Base-by-base conservation (phyloP, 2,329 filamentous ascomycete species). In the Teratosphaeria pseudoeucalypti region DNA sequence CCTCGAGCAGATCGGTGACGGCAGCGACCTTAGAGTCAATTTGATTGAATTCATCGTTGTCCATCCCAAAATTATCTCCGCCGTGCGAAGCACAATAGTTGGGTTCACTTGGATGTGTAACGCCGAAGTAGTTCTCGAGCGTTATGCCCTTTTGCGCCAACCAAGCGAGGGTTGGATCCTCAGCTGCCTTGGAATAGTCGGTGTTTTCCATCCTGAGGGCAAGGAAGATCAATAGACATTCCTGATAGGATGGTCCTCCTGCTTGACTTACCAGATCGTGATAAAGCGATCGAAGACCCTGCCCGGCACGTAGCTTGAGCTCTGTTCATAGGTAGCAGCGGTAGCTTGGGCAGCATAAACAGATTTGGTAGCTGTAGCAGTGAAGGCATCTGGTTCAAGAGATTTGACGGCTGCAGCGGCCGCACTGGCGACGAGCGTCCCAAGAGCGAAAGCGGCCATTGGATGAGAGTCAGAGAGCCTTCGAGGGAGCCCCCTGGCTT, bases 51-150 rank as follows among this genome's bases (percentile, higher is more conserved):
- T 82, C 75, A 71, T 91, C 88, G 66, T 88, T 83, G 56, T 57
- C 56, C 59, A 90, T 85, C 64, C 88, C 88, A 65, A 88, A 89
- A 73, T 87, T 86, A 73, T 90, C 87, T 58, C 88, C 88, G 34
- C 81, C 82, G 54, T 86, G 81, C 1, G 82, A 72, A 2, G 87
- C 84, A 60, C 85, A 81, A 71, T 92, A 92, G 77, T 92, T 92
- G 23, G 88, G 88, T 77, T 90, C 81, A 0, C 83, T 87, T 0
- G 88, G 87, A 67, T 91, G 87, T 39, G 16, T 39, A 39, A 67
- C 67, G 49, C 56, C 86, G 60, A 75, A 77, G 65, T 77, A 74
- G 64, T 77, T 78, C 55, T 75, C 77, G 34, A 90, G 76, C 4
- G 79, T 81, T 63, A 90, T 82, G 57, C 86, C 87, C 72, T 82